These are phyloP conservation scores for Collybia sordida DNA, from an alignment of 768 basidiomycete species.

Conservation along the genomic window DNA sequence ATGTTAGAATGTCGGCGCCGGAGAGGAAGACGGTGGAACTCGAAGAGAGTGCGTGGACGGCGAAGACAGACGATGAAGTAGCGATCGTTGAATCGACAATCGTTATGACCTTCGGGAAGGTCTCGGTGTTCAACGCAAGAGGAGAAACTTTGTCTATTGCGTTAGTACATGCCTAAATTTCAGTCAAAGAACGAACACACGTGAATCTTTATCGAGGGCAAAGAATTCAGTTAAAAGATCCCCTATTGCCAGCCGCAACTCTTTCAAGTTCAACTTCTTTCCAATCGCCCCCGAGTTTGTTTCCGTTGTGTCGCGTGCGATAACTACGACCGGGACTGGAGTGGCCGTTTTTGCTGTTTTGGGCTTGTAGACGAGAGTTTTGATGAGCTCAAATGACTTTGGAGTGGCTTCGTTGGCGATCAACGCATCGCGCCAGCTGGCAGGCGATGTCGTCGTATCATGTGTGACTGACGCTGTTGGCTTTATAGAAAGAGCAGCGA, in stretches of 20 bases:
- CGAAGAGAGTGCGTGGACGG: conserved; percentile 74
- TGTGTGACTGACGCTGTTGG: conserved; percentile 57
- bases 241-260: conserved; percentile 81
- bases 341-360: conserved; percentile 90
- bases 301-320: conserved; percentile 85
- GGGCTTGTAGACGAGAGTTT: conserved; percentile 93
- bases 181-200: conserved; percentile 45
- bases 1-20: conserved; percentile 71
- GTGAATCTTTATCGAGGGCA: conserved; percentile 78
- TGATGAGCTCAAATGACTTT: conserved; percentile 68
- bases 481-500: conserved; percentile 55
- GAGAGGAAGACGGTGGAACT: conserved; percentile 74
- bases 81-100: conserved; percentile 80
- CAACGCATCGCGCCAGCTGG: conserved; percentile 76
- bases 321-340: conserved; percentile 82
- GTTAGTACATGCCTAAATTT: conserved; percentile 10
- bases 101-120: conserved; percentile 70
- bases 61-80: conserved; percentile 64
- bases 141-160: conserved; percentile 65
- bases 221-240: conserved; percentile 89
- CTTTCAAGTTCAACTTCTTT: conserved; percentile 83
- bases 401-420: conserved; percentile 50
- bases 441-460: conserved; percentile 62
- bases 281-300: conserved; percentile 75
- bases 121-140: conserved; percentile 63